Evolutionary conservation across 345 rosid species (phyloP), one percentile per base, ranked within the genome.

Genomic region (Lepidium aucheri): DNA sequence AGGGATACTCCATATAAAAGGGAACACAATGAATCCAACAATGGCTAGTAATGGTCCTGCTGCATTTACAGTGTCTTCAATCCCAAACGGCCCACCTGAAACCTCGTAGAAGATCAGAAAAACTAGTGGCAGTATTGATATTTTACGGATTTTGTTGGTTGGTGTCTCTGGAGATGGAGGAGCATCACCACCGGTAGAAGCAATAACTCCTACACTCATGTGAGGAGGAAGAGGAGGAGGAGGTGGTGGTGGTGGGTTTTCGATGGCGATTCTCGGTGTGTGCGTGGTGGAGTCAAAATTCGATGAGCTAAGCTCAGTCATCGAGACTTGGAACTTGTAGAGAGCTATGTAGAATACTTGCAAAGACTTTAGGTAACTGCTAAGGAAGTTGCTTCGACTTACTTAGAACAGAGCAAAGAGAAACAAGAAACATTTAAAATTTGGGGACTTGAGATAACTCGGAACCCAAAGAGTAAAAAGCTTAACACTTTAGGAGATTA

Each of bases 1-100:
- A 1, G 96, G 93, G 47, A 86, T 53, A 51, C 96, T 89, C 93
- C 93, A 89, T 76, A 86, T 51, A n/a, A 89, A 35, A 4, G 96
- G 93, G 59, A 86, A 85, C 11, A 86, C 9, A 67, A 89, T 54
- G 64, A 89, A 85, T 0, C 90, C 90, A 2, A 79, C 55, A 45
- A 89, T 86, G 3, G 96, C 84, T 43, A 89, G 56, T 10, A 89
- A 74, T 1, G 96, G 96, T 39, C 88, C 82, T 0, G 88, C 90
- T 53, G 96, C 91, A 55, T 70, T 66, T 16, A 89, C 96, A 71
- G 84, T 83, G 70, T 82, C 96, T 75, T 89, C 94, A 18, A 87
- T 82, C 9, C 91, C 96, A 70, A 89, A 89, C 12, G 96, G 89
- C 0, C 94, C 74, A 15, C 74, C 74, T 26, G 74, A 70, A 40